A percentile compares a stretch with the other conserved stretches of the same genome.
These are phyloP conservation scores for Pichia sp. DNA, from an alignment of 1,139 yeast genomes.

Conservation along the genomic window DNA sequence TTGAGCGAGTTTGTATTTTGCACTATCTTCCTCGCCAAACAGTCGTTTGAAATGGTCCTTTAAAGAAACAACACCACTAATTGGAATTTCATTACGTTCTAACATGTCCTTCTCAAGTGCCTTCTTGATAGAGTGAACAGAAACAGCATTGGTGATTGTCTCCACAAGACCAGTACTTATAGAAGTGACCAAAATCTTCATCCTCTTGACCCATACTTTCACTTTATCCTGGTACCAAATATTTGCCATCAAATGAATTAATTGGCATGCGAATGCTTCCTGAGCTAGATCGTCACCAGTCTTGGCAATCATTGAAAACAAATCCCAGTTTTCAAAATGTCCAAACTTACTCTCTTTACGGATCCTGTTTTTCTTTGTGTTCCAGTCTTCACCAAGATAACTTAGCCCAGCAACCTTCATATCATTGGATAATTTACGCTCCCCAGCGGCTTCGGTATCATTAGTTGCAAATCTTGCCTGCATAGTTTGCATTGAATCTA, in stretches of 20 bases:
- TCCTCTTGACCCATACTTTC: conserved; percentile 83
- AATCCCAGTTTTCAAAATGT: conserved; percentile 85
- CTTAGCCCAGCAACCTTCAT: conserved; percentile 67
- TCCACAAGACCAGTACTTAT: conserved; percentile 90
- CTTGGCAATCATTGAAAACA: conserved; percentile 90
- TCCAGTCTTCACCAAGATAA: conserved; percentile 90
- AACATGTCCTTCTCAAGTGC: conserved; percentile 74
- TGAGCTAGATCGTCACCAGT: conserved; percentile 95
- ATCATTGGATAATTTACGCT: conserved; percentile 85
- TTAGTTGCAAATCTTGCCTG: conserved; percentile 61
- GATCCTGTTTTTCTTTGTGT: conserved; percentile 69
- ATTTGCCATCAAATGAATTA: conserved; percentile 76
- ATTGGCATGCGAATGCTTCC: conserved; percentile 95
- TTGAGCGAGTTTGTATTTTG: conserved; percentile 62
- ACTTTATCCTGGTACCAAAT: conserved; percentile 68
- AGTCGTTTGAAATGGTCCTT: conserved; percentile 69
- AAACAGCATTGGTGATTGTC: conserved; percentile 88
- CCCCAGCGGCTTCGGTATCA: conserved; percentile 74
- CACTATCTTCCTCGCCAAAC: conserved; percentile 55
- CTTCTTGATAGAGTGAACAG: conserved; percentile 89
- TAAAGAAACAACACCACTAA: conserved; percentile 63
- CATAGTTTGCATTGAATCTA: conserved; percentile 81
- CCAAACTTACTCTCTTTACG: conserved; percentile 74
- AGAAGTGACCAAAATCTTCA: conserved; percentile 88
- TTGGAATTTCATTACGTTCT: conserved; percentile 55